These are phyloP conservation scores for Skeletonema potamos DNA, from an alignment of 108 stramenopile species.

Conservation along the genomic window DNA sequence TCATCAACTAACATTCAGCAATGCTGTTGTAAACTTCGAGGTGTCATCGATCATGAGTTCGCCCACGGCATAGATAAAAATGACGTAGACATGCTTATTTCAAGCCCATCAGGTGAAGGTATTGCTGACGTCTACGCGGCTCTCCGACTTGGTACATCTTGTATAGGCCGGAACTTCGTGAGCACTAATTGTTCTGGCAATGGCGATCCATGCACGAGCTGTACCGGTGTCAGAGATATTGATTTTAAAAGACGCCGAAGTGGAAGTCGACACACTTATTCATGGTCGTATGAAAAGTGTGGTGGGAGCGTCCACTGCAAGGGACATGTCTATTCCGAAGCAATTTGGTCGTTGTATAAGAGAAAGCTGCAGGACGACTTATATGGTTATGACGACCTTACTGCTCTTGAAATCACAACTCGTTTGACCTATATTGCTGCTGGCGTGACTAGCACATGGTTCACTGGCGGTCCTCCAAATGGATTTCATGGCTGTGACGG, in stretches of 20 bases:
- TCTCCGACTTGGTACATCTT: constrained; percentile 10
- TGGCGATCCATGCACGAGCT: neutral
- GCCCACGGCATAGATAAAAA: constrained; percentile 16
- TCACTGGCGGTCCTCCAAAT: constrained; percentile 2
- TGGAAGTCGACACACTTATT: neutral
- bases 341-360: constrained; percentile 27
- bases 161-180: constrained; percentile 17
- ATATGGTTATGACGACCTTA: constrained; percentile 25
- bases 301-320: neutral
- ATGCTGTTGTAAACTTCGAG: too few relatives aligned
- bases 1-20: too few relatives aligned
- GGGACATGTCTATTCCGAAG: constrained; percentile 7
- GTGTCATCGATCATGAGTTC: constrained; percentile 21
- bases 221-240: neutral
- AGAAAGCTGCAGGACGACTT: constrained; percentile 10
- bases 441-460: constrained; percentile 18
- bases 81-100: constrained; percentile 17
- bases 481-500: constrained; percentile 19
- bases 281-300: neutral
- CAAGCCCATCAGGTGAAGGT: constrained; percentile 32
- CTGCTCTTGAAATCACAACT: constrained; percentile 21
- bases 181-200: neutral
- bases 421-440: constrained; percentile 26
- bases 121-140: constrained; percentile 35
- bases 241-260: constrained; percentile 1